Evolutionary conservation across 2,329 filamentous ascomycete species (phyloP).

Genomic region (Alternaria sp.): DNA sequence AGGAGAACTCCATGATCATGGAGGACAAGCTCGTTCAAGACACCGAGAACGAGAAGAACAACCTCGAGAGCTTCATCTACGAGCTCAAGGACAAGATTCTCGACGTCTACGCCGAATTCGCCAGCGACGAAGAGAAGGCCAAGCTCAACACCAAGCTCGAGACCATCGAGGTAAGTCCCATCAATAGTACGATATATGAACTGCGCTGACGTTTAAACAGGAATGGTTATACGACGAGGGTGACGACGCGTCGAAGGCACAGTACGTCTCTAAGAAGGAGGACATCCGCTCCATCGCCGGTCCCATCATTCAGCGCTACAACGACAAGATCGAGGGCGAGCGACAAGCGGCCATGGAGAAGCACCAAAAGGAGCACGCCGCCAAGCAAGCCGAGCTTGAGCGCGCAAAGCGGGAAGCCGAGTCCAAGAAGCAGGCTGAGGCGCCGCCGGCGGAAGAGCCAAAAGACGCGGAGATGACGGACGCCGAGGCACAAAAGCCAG

Average conservation of each 20-base stretch:
- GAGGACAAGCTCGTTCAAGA: slow-evolving; percentile 98
- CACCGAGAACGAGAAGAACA: slow-evolving; percentile 99
- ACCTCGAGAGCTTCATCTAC: slow-evolving; percentile 97
- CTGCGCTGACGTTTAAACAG: slow-evolving; percentile 55
- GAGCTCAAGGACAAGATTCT: slow-evolving; percentile 95
- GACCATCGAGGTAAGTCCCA: slow-evolving; percentile 75
- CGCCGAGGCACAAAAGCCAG: slow-evolving; percentile 53
- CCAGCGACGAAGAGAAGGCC: slow-evolving; percentile 89
- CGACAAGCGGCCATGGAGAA: slow-evolving; percentile 72
- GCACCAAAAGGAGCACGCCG: slow-evolving; percentile 70
- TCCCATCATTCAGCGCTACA: slow-evolving; percentile 91
- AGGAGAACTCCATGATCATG: slow-evolving; percentile 90
- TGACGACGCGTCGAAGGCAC: slow-evolving; percentile 89
- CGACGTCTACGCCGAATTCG: slow-evolving; percentile 86
- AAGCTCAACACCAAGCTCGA: slow-evolving; percentile 85
- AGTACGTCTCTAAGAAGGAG: slow-evolving; percentile 94
- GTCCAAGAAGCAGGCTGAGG: slow-evolving; percentile 62
- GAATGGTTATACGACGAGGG: slow-evolving; percentile 99
- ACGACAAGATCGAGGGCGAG: slow-evolving; percentile 91
- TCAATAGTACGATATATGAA: too few species aligned
- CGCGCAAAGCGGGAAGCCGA: slow-evolving; percentile 81
- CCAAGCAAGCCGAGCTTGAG: slow-evolving; percentile 70
- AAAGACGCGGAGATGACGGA: slow-evolving; percentile 67
- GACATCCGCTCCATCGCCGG: slow-evolving; percentile 91
- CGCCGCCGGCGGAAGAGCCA: slow-evolving; percentile 38